Evolutionary conservation across 257 asterid genomes (phyloP).

Genomic region (Capsicum chinense): DNA sequence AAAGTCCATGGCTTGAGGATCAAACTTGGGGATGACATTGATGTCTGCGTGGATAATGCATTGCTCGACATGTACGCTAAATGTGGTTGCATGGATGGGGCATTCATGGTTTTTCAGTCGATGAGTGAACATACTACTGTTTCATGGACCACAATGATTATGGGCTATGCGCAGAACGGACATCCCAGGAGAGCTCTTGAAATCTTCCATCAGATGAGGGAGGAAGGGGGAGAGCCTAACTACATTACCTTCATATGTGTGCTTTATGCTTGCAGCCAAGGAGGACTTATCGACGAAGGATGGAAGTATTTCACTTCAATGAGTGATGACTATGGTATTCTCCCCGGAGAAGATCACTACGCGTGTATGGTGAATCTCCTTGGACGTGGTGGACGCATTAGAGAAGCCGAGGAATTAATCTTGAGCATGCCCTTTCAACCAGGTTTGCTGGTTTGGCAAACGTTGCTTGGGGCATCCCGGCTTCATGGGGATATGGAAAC

Average conservation of each 20-base stretch:
- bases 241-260: slow-evolving; percentile 58
- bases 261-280: slow-evolving; percentile 71
- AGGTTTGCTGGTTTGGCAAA: slow-evolving; percentile 64
- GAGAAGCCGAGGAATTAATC: slow-evolving; percentile 65
- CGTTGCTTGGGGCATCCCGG: slow-evolving; percentile 72
- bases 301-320: slow-evolving; percentile 53
- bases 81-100: slow-evolving; percentile 68
- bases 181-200: slow-evolving; percentile 54
- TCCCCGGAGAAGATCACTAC: slow-evolving; percentile 71
- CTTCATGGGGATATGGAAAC: slow-evolving; percentile 64
- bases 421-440: slow-evolving; percentile 50
- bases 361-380: slow-evolving; percentile 74
- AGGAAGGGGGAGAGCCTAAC: slow-evolving; percentile 52
- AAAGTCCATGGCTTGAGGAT: slow-evolving; percentile 57
- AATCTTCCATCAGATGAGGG: slow-evolving; percentile 61
- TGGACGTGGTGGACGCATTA: slow-evolving; percentile 58
- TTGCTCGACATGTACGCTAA: slow-evolving; percentile 74
- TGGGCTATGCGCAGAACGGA: slow-evolving; percentile 80
- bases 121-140: slow-evolving; percentile 63
- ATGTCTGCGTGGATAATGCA: slow-evolving; percentile 73
- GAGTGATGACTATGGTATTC: slow-evolving; percentile 54
- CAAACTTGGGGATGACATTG: slow-evolving; percentile 54
- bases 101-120: slow-evolving; percentile 50
- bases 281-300: slow-evolving; percentile 59
- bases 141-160: slow-evolving; percentile 83